A percentile compares a stretch with the other conserved stretches of the same genome.
Evolutionary conservation across 495 filamentous ascomycete genomes (phyloP).

Genomic region (Polyplosphaeria fusca): DNA sequence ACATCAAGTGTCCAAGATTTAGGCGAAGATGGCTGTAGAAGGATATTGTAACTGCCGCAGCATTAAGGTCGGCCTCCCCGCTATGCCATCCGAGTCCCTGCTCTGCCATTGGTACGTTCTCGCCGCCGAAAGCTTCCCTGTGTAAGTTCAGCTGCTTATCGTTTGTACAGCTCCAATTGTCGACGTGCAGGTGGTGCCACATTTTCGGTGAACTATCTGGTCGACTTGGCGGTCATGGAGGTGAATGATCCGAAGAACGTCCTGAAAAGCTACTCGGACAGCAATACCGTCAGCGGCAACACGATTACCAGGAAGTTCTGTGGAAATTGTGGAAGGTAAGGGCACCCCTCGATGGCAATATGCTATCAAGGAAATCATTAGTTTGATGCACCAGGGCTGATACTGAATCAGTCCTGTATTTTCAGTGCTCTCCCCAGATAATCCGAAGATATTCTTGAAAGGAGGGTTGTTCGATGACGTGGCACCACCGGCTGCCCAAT

Average conservation of each 20-base stretch:
- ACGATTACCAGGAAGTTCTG: conserved; percentile 16
- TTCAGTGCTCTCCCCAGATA: not conserved
- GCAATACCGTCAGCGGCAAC: conserved; percentile 22
- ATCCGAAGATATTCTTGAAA: conserved; percentile 13
- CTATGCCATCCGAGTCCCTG: not conserved
- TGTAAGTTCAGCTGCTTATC: not conserved
- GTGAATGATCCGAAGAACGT: conserved; percentile 8
- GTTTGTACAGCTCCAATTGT: conserved; percentile 17
- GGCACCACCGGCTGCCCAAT: not conserved
- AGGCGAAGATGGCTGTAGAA: conserved; percentile 4
- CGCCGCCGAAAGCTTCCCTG: not conserved
- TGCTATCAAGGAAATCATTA: too few relatives aligned
- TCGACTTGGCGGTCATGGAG: conserved; percentile 5
- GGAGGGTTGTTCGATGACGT: conserved; percentile 12
- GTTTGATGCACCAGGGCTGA: not conserved
- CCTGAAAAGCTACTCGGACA: conserved; percentile 16
- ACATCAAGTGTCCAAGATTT: too few relatives aligned
- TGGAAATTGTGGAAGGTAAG: conserved; percentile 21
- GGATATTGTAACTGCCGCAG: conserved; percentile 19
- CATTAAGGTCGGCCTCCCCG: conserved; percentile 8
- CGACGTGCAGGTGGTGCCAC: conserved; percentile 6
- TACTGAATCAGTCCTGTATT: conserved; percentile 6
- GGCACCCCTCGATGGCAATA: not conserved
- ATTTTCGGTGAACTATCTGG: conserved; percentile 7
- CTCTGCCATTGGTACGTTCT: conserved; percentile 24